Base-by-base conservation (phyloP, 2,329 filamentous ascomycete genomes). In the Podosphaera leucotricha region DNA sequence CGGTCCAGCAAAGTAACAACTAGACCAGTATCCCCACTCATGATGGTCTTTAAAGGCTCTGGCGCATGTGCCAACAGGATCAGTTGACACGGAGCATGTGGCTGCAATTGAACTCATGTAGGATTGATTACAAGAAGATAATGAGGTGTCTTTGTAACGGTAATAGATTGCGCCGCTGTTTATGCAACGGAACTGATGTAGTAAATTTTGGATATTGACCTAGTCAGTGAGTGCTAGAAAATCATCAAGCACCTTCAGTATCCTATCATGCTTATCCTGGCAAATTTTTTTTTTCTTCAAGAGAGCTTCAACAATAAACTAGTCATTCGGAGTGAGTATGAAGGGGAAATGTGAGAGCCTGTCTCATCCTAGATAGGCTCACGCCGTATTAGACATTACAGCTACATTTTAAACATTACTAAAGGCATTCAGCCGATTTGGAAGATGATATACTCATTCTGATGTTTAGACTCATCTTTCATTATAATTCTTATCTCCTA, bases 1-100 rank as follows among this genome's bases (percentile, higher is more conserved):
- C 72, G 70, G 59, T 75, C 71, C 55, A 76, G 71, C 52, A 76
- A 65, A 58, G 68, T 71, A 61, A 66, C 65, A 55, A 76, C 70
- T 53, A 75, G 64, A 60, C 66, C 65, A 55, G 67, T 66, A 59
- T 75, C 70, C 57, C 66, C 66, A 58, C 68, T 72, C 71, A 75
- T 75, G 59, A 53, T 50, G 28, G 28, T n/a, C 53, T 46, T 38
- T 44, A 41, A 41, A 41, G 41, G 43, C 33, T 43, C 41, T 53
- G 49, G 51, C 51, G 42, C 24, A 44, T 48, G 28, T 48, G 50
- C 49, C 52, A 55, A 49, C 44, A 41, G 43, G 44, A 40, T 54
- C 46, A 53, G 43, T 41, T 41, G 42, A 44, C 46, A 38, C 43
- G 48, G 50, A 50, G 48, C 55, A 56, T 56, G 46, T 47, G 49